Percentiles rank a stretch among this genome's conserved stretches.
phyloP scores from a whole-genome alignment of 768 basidiomycete genomes.

The Hygrocybe coccinea region DNA sequence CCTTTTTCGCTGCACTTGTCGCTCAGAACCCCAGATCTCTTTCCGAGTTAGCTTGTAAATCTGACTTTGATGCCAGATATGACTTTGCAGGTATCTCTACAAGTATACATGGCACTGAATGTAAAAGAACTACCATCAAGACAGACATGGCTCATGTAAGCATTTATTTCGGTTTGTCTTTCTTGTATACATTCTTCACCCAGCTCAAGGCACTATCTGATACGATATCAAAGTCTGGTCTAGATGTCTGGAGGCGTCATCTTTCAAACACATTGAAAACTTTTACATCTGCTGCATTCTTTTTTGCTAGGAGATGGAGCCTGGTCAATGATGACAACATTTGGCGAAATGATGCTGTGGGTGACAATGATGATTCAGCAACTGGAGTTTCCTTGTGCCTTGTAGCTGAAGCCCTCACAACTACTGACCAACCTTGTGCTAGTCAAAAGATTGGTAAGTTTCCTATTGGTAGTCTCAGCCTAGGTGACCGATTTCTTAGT shows the following conservation, averaged over 20 bases:
- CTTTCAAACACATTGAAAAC: slow-evolving; percentile 46
- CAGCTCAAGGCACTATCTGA: slow-evolving; percentile 28
- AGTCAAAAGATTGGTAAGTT: slow-evolving; percentile 2
- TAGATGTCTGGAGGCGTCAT: slow-evolving; percentile 19
- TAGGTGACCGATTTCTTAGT: background rate
- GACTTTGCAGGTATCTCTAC: slow-evolving; percentile 38
- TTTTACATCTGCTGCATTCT: slow-evolving; percentile 56
- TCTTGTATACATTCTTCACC: background rate
- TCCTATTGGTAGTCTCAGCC: slow-evolving; percentile 3
- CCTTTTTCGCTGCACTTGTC: slow-evolving; percentile 58
- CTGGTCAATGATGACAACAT: slow-evolving; percentile 2
- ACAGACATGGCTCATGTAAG: slow-evolving; percentile 55
- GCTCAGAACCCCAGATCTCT: slow-evolving; percentile 55
- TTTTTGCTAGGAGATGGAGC: slow-evolving; percentile 57
- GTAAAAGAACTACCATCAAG: slow-evolving; percentile 49
- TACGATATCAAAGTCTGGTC: slow-evolving; percentile 33
- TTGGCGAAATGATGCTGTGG: slow-evolving; percentile 8
- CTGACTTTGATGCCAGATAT: slow-evolving; percentile 30
- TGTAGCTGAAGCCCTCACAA: slow-evolving; percentile 36
- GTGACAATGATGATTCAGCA: slow-evolving; percentile 37
- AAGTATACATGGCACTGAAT: slow-evolving; percentile 32
- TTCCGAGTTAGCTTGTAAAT: slow-evolving; percentile 43
- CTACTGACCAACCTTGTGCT: slow-evolving; percentile 5
- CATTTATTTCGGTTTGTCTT: background rate
- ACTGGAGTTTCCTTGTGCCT: slow-evolving; percentile 48